Conservation (phyloP, 495 filamentous ascomycete genomes). For the Xylaria telfairii region DNA sequence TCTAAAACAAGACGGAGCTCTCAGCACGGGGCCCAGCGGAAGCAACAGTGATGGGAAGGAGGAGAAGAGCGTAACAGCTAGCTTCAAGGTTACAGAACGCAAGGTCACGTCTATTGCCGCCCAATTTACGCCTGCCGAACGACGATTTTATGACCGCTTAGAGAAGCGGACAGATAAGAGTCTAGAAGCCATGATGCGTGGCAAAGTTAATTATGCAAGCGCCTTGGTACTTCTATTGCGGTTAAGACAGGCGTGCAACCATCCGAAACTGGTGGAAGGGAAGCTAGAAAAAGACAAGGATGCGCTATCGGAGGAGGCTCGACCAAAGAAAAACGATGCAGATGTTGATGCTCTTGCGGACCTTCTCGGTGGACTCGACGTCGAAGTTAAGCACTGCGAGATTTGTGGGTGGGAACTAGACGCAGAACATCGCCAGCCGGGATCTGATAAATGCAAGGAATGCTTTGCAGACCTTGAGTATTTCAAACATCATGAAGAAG, state of each 20-base stretch:
- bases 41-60: conserved; percentile 53
- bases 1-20: conserved; percentile 78
- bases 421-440: conserved; percentile 61
- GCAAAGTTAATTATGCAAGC: conserved; percentile 71
- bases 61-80: conserved; percentile 55
- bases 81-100: conserved; percentile 85
- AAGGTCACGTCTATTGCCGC: conserved; percentile 81
- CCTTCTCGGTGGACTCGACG: conserved; percentile 80
- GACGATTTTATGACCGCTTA: conserved; percentile 82
- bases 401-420: conserved; percentile 79
- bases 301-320: conserved; percentile 70
- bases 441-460: conserved; percentile 63
- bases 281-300: conserved; percentile 89
- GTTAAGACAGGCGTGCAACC: conserved; percentile 91
- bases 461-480: conserved; percentile 71
- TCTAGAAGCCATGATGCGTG: conserved; percentile 84
- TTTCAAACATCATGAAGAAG: conserved; percentile 47
- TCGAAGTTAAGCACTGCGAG: conserved; percentile 84
- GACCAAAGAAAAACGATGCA: conserved; percentile 55
- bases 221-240: conserved; percentile 89
- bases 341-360: conserved; percentile 82
- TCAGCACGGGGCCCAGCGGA: conserved; percentile 71
- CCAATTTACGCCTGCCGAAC: conserved; percentile 80
- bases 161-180: conserved; percentile 84
- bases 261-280: conserved; percentile 82